Percentiles rank a stretch among this genome's conserved stretches.
phyloP scores from a whole-genome alignment of 768 basidiomycete genomes.

The Boletus reticulatus region DNA sequence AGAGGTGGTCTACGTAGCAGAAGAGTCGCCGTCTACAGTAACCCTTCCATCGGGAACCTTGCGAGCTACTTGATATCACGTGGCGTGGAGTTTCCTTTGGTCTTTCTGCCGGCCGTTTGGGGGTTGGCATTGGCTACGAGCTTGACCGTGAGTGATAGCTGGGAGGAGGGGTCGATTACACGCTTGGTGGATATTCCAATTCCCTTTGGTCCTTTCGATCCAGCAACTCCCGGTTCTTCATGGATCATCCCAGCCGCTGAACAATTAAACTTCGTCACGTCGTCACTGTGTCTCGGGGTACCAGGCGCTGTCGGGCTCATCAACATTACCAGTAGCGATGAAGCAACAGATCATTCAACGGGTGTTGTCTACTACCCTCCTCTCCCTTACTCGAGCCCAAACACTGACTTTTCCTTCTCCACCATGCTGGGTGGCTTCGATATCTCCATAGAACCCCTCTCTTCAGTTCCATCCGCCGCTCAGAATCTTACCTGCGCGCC shows the following conservation, averaged over 20 bases:
- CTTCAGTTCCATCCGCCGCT: conserved; percentile 11
- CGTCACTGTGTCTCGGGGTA: conserved; percentile 1
- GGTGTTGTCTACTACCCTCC: conserved; percentile 15
- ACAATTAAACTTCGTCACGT: background rate
- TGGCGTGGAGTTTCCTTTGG: conserved; percentile 9
- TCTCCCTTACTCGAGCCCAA: background rate
- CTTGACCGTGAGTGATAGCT: conserved; percentile 10
- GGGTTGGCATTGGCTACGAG: conserved; percentile 9
- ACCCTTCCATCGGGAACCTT: conserved; percentile 11
- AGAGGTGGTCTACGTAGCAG: conserved; percentile 9
- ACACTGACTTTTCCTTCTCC: background rate
- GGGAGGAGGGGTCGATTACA: background rate
- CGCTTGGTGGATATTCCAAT: background rate
- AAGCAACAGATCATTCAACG: background rate
- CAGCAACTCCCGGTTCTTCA: background rate
- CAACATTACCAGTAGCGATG: background rate
- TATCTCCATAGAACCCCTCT: conserved; percentile 10
- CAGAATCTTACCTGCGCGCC: conserved; percentile 3
- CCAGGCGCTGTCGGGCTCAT: conserved; percentile 2
- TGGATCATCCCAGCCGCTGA: background rate
- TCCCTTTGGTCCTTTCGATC: conserved; percentile 3
- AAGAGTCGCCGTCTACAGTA: conserved; percentile 12
- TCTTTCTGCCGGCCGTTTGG: conserved; percentile 11
- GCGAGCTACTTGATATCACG: background rate
- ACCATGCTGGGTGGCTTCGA: conserved; percentile 13